Evolutionary conservation across 805 yeast species (phyloP).

Genomic region (Kockiozyma suomiensis): DNA sequence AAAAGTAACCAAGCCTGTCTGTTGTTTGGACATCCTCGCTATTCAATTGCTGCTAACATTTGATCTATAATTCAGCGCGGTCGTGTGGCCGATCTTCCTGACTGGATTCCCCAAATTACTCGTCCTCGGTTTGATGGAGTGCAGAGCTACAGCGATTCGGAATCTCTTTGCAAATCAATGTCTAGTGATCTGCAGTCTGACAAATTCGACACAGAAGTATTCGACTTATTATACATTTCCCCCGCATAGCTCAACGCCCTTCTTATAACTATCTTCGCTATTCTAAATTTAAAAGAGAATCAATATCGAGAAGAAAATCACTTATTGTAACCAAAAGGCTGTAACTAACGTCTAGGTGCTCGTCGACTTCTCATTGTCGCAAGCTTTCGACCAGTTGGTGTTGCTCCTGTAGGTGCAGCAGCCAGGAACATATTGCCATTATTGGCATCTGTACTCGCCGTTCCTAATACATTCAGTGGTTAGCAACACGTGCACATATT

Average conservation of each 20-base stretch:
- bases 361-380: slow-evolving; percentile 32
- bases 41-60: background rate
- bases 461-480: background rate
- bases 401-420: slow-evolving; percentile 16
- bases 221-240: slow-evolving; percentile 4
- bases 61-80: background rate
- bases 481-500: background rate
- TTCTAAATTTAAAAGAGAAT: background rate
- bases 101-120: slow-evolving; percentile 6
- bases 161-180: background rate
- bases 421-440: slow-evolving; percentile 24
- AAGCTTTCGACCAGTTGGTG: slow-evolving; percentile 28
- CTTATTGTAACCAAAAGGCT: background rate
- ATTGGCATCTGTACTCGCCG: background rate
- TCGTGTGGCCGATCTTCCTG: background rate
- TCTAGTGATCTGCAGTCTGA: background rate
- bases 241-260: too few species aligned
- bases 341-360: slow-evolving; percentile 9
- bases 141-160: background rate
- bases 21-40: background rate
- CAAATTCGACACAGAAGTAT: slow-evolving; percentile 1
- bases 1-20: background rate
- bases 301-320: background rate
- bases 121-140: slow-evolving; percentile 10
- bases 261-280: background rate